A percentile compares a stretch with the other conserved stretches of the same genome.
phyloP scores from a whole-genome alignment of 345 rosid genomes.

The Corchorus capsularis region DNA sequence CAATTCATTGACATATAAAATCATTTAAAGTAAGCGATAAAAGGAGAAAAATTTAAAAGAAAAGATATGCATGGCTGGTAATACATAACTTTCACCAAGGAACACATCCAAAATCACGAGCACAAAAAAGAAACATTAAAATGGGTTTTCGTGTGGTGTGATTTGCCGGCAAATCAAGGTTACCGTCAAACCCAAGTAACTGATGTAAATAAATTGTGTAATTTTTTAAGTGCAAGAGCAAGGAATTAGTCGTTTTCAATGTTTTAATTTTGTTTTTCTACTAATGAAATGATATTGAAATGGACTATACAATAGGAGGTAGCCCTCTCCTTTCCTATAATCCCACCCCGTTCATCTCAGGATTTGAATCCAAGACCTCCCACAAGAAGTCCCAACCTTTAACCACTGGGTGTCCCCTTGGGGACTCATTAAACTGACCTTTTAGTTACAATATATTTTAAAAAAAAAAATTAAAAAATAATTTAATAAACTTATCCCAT shows the following conservation, averaged over 20 bases:
- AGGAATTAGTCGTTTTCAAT: constrained; percentile 2
- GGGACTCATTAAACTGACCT: not conserved
- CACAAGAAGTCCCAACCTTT: too few species aligned
- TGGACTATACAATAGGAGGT: too few species aligned
- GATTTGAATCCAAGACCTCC: too few species aligned
- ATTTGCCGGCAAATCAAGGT: constrained; percentile 15
- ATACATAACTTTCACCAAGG: not conserved
- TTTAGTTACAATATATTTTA: not conserved
- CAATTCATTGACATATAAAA: not conserved
- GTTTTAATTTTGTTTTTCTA: too few species aligned
- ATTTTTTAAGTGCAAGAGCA: not conserved
- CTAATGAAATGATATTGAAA: too few species aligned
- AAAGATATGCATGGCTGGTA: not conserved
- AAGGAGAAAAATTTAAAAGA: not conserved
- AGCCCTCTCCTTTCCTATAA: too few species aligned
- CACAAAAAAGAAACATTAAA: not conserved
- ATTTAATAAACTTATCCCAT: constrained; percentile 11
- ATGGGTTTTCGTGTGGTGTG: constrained; percentile 7
- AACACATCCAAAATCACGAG: not conserved
- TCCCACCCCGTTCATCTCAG: too few species aligned
- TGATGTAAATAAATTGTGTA: not conserved
- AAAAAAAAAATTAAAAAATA: not conserved
- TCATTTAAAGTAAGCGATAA: not conserved
- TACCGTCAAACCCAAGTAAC: constrained; percentile 13
- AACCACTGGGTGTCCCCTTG: too few species aligned